phyloP scores from a whole-genome alignment of 2,329 filamentous ascomycete species.

The Leptographium flavum region DNA sequence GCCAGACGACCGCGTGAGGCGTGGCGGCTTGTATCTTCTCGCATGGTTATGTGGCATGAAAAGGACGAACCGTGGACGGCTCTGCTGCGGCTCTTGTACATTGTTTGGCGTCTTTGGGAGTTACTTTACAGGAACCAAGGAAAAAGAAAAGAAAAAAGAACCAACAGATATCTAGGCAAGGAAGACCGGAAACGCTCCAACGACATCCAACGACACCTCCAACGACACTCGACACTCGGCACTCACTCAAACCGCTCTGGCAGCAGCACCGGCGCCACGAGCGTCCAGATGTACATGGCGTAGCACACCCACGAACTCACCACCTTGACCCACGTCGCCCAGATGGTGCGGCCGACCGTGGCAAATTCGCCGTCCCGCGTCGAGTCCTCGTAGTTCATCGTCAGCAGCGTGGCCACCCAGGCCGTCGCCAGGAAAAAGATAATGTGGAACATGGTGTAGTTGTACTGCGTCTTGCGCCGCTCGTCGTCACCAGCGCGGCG shows the following conservation, averaged over 20 bases:
- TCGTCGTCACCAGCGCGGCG: slow-evolving; percentile 71
- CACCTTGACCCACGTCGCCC: slow-evolving; percentile 98
- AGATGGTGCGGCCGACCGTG: slow-evolving; percentile 87
- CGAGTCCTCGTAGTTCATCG: slow-evolving; percentile 55
- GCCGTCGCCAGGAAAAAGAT: slow-evolving; percentile 95
- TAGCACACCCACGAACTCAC: slow-evolving; percentile 96
- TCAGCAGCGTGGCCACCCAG: slow-evolving; percentile 85
- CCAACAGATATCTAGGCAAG: too few relatives aligned
- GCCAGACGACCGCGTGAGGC: slow-evolving; percentile 11
- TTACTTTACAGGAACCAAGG: not conserved
- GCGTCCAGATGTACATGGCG: slow-evolving; percentile 81
- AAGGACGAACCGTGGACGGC: too few relatives aligned
- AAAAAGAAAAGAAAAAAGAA: not conserved
- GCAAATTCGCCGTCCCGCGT: slow-evolving; percentile 64
- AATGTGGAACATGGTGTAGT: slow-evolving; percentile 88
- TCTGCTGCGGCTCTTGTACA: too few relatives aligned
- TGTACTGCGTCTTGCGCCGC: slow-evolving; percentile 81
- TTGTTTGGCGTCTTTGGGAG: not conserved
- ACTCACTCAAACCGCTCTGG: slow-evolving; percentile 66
- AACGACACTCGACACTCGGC: not conserved
- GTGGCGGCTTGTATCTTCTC: too few relatives aligned
- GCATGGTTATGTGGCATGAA: too few relatives aligned
- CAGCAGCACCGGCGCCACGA: slow-evolving; percentile 72
- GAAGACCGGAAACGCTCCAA: too few relatives aligned
- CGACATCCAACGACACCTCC: too few relatives aligned